phyloP scores from a whole-genome alignment of 2,329 filamentous ascomycete species.

The Monilinia vaccinii-corymbosi region DNA sequence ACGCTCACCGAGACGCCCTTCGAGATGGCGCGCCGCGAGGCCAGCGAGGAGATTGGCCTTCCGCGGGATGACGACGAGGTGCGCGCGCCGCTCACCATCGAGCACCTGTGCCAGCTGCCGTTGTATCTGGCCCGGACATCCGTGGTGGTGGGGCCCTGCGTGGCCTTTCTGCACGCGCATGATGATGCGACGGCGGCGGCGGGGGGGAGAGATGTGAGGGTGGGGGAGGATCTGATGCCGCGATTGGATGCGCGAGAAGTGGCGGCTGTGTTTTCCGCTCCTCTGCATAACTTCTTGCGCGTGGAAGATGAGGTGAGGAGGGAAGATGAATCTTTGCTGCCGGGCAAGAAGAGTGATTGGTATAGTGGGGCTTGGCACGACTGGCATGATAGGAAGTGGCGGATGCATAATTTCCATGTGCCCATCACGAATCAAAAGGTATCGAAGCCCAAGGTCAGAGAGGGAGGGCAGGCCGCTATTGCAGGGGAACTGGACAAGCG shows the following conservation, averaged over 20 bases:
- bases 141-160: slow-evolving; percentile 65
- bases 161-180: slow-evolving; percentile 65
- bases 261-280: slow-evolving; percentile 84
- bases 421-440: slow-evolving; percentile 65
- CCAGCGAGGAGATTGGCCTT: slow-evolving; percentile 87
- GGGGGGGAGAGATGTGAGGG: slow-evolving; percentile 35
- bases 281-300: slow-evolving; percentile 74
- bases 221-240: slow-evolving; percentile 66
- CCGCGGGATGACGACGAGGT: slow-evolving; percentile 61
- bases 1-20: slow-evolving; percentile 49
- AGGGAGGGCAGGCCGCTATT: slow-evolving; percentile 36
- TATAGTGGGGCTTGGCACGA: slow-evolving; percentile 76
- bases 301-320: slow-evolving; percentile 43
- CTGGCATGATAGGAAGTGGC: slow-evolving; percentile 73
- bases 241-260: slow-evolving; percentile 83
- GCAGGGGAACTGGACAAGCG: slow-evolving; percentile 39
- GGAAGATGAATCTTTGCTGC: slow-evolving; percentile 23
- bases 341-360: slow-evolving; percentile 45
- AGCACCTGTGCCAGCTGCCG: slow-evolving; percentile 80
- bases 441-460: slow-evolving; percentile 41
- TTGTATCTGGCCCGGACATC: slow-evolving; percentile 65
- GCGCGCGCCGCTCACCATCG: slow-evolving; percentile 70
- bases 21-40: slow-evolving; percentile 82
- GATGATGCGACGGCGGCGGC: too few relatives aligned
- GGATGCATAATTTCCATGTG: slow-evolving; percentile 86